A percentile compares a stretch with the other conserved stretches of the same genome.
Evolutionary conservation across 495 filamentous ascomycete genomes (phyloP).

Genomic region (Neurospora cerealis): DNA sequence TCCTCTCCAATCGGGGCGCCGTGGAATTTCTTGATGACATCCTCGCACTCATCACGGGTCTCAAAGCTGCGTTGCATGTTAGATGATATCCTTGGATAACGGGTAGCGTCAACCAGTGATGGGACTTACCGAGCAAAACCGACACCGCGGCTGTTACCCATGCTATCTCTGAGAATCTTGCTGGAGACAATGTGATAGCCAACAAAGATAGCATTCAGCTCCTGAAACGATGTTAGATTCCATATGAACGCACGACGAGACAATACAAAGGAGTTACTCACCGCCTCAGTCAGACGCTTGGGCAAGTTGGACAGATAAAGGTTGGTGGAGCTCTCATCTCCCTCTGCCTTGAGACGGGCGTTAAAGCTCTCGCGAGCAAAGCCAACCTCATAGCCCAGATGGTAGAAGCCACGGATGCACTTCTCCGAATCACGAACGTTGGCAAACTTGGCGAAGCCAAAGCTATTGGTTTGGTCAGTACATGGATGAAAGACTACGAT

Average conservation of each 20-base stretch:
- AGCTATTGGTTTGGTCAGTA: constrained; percentile 43
- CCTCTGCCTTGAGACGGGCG: constrained; percentile 83
- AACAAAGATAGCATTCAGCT: constrained; percentile 67
- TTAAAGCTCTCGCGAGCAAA: constrained; percentile 97
- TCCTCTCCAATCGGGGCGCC: constrained; percentile 60
- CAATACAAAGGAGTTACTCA: constrained; percentile 25
- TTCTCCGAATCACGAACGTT: constrained; percentile 81
- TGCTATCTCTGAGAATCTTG: constrained; percentile 83
- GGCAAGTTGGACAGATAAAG: constrained; percentile 96
- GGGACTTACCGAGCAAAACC: constrained; percentile 81
- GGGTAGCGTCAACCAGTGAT: no score
- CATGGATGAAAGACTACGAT: neutral
- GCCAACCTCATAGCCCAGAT: constrained; percentile 89
- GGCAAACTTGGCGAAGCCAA: constrained; percentile 91
- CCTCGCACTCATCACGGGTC: constrained; percentile 74
- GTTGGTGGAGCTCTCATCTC: constrained; percentile 80
- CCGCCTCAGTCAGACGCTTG: constrained; percentile 77
- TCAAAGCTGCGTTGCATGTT: constrained; percentile 56
- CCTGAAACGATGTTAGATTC: constrained; percentile 32
- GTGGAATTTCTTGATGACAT: constrained; percentile 75
- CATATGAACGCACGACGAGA: neutral
- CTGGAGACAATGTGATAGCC: constrained; percentile 78
- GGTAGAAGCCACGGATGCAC: constrained; percentile 93
- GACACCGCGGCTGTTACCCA: constrained; percentile 89
- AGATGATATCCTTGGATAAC: constrained; percentile 6